Percentiles rank a stretch among this genome's conserved stretches.
These are phyloP conservation scores for Suillus weaverae DNA, from an alignment of 768 basidiomycete species.

Conservation along the genomic window DNA sequence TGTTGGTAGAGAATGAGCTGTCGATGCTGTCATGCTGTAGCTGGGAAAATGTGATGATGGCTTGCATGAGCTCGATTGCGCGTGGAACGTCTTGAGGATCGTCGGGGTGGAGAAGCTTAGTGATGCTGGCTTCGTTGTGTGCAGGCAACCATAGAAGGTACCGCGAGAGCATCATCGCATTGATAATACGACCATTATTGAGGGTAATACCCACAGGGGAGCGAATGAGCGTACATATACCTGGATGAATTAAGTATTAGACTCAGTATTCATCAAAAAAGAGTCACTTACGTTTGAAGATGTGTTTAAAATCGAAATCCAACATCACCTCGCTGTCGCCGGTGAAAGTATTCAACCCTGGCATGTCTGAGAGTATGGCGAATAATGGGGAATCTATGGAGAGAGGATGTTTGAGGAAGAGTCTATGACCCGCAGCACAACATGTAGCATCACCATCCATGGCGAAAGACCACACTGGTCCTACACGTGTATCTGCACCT, in stretches of 20 bases:
- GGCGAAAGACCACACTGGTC: constrained; percentile 15
- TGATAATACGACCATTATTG: neutral
- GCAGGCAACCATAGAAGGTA: neutral
- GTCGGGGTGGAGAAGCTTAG: constrained; percentile 25
- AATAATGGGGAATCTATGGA: too few species aligned
- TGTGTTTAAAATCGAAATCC: constrained; percentile 19
- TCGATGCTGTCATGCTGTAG: neutral
- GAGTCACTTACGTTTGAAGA: constrained; percentile 14
- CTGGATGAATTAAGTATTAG: neutral
- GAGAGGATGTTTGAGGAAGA: neutral
- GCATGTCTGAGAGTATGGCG: constrained; percentile 2
- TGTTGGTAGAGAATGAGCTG: neutral
- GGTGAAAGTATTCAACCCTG: constrained; percentile 13
- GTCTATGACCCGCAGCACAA: constrained; percentile 4
- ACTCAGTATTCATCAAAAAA: too few species aligned
- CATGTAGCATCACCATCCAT: constrained; percentile 17
- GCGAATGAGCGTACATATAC: constrained; percentile 15
- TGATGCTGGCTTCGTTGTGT: neutral
- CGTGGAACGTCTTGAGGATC: constrained; percentile 11
- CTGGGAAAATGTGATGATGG: neutral
- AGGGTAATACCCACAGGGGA: neutral
- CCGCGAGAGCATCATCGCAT: neutral
- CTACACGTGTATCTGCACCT: neutral
- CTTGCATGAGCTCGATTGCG: constrained; percentile 28
- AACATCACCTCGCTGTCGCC: constrained; percentile 8